Evolutionary conservation across 768 basidiomycete genomes (phyloP).

Genomic region (Hypholoma sublateritium): DNA sequence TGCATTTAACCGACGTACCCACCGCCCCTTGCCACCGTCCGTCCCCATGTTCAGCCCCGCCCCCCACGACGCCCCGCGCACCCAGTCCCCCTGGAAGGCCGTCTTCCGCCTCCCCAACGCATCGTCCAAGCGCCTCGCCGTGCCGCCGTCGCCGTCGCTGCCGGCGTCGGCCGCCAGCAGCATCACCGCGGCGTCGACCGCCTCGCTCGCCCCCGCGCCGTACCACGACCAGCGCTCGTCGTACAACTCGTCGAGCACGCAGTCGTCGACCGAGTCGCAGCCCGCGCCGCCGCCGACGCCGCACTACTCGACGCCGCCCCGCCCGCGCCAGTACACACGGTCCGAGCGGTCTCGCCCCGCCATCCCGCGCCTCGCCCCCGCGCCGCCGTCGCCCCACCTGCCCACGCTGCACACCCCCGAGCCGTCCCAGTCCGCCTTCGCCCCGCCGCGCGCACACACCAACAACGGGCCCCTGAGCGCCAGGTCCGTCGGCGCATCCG

Average conservation of each 20-base stretch:
- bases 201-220: conserved; percentile 56
- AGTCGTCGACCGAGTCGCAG: conserved; percentile 76
- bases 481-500: conserved; percentile 67
- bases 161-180: conserved; percentile 25
- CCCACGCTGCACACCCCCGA: conserved; percentile 38
- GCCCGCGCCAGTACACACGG: conserved; percentile 41
- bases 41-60: conserved; percentile 25
- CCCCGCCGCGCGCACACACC: conserved; percentile 41
- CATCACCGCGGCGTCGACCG: conserved; percentile 47
- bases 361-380: conserved; percentile 16
- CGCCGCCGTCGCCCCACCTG: conserved; percentile 35
- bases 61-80: conserved; percentile 18
- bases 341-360: conserved; percentile 33
- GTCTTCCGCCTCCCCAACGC: conserved; percentile 68
- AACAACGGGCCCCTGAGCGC: conserved; percentile 58
- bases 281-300: conserved; percentile 28
- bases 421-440: conserved; percentile 15
- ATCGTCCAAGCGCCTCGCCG: conserved; percentile 59
- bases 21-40: conserved; percentile 16
- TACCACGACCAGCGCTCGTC: conserved; percentile 66
- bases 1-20: conserved; percentile 14
- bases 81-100: conserved; percentile 62
- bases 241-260: conserved; percentile 75
- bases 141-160: conserved; percentile 41
- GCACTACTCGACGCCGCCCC: conserved; percentile 30